Evolutionary conservation across 306 rosid species (phyloP).

Genomic region (Lotus japonicus): DNA sequence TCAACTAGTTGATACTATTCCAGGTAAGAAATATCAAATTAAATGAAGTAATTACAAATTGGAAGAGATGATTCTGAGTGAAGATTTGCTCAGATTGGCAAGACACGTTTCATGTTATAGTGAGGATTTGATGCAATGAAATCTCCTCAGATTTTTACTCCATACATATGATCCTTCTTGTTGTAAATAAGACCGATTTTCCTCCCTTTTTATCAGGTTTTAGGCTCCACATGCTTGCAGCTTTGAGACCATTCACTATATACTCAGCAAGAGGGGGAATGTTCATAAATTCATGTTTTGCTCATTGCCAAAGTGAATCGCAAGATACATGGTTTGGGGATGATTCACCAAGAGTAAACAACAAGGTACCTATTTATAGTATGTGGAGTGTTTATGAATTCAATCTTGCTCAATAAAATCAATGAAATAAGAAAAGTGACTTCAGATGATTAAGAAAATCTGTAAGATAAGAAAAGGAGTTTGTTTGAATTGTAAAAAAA

Average conservation of each 20-base stretch:
- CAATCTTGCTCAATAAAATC: no score
- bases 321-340: constrained; percentile 83
- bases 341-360: constrained; percentile 67
- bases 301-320: constrained; percentile 94
- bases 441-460: no score
- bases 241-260: constrained; percentile 38
- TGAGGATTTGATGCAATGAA: no score
- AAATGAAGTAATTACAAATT: no score
- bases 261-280: constrained; percentile 67
- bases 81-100: no score
- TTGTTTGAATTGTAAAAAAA: background rate
- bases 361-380: constrained; percentile 41
- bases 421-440: no score
- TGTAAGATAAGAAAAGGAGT: background rate
- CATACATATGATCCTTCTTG: background rate
- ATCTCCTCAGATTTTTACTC: no score
- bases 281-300: constrained; percentile 90
- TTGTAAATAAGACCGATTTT: constrained; percentile 4
- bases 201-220: constrained; percentile 40
- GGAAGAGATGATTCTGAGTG: no score
- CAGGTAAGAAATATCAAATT: no score
- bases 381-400: no score
- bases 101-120: no score
- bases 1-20: no score
- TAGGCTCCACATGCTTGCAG: constrained; percentile 58